These are phyloP conservation scores for Diaporthe ilicicola DNA, from an alignment of 2,329 filamentous ascomycete genomes.

Conservation along the genomic window DNA sequence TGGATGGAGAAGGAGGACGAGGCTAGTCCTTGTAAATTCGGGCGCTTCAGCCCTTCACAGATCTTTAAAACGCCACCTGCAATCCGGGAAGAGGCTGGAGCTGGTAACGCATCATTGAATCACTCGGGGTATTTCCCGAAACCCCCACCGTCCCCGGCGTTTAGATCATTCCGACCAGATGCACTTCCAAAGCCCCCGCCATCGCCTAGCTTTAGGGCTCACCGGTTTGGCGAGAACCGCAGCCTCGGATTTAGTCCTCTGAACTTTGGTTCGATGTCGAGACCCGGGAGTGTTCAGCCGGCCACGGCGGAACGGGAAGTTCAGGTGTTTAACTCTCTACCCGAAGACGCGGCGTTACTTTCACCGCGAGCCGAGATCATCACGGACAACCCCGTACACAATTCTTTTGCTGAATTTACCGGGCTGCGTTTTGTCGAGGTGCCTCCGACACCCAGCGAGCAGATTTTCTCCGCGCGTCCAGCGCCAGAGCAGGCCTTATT, in stretches of 20 bases:
- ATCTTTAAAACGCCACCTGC: constrained; percentile 46
- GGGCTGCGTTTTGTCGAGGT: constrained; percentile 63
- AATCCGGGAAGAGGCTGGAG: constrained; percentile 43
- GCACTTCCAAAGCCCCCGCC: constrained; percentile 48
- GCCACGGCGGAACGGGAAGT: constrained; percentile 46
- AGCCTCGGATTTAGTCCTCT: constrained; percentile 46
- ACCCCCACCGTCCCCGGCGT: constrained; percentile 40
- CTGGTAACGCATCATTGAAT: constrained; percentile 37
- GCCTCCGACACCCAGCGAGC: constrained; percentile 60
- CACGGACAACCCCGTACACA: constrained; percentile 72
- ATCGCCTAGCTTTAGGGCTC: constrained; percentile 54
- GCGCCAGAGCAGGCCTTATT: constrained; percentile 23
- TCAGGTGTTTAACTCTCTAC: constrained; percentile 44
- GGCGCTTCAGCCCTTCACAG: constrained; percentile 50
- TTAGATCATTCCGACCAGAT: constrained; percentile 33
- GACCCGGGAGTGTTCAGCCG: background rate
- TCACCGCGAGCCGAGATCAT: constrained; percentile 78
- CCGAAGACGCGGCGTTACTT: constrained; percentile 66
- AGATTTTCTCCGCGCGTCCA: constrained; percentile 49
- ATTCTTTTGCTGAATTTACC: constrained; percentile 50
- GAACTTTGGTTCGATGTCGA: constrained; percentile 35
- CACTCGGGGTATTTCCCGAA: constrained; percentile 32
- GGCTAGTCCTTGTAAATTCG: constrained; percentile 48
- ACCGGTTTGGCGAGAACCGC: constrained; percentile 48
- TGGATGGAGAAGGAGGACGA: constrained; percentile 63